Conservation (phyloP, 495 filamentous ascomycete species). For the Xylaria flabelliformis region DNA sequence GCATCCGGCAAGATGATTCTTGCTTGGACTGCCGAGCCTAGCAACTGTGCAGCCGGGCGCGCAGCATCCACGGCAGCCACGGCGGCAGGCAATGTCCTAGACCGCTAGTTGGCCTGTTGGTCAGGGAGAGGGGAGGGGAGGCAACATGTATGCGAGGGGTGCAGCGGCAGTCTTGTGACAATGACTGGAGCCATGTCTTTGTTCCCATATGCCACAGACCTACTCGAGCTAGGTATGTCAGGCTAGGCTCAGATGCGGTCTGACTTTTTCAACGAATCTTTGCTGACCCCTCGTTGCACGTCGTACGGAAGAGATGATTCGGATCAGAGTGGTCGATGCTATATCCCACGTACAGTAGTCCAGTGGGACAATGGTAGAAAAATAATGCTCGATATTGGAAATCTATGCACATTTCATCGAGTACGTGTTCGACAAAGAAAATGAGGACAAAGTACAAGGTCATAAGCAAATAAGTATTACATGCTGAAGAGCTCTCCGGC, state of each 20-base stretch:
- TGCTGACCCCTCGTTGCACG: background rate
- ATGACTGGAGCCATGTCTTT: slow-evolving; percentile 8
- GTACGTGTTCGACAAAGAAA: slow-evolving; percentile 43
- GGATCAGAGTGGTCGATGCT: background rate
- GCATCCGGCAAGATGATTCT: slow-evolving; percentile 30
- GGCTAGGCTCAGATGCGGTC: background rate
- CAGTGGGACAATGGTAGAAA: background rate
- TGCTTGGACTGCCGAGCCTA: slow-evolving; percentile 22
- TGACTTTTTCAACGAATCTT: background rate
- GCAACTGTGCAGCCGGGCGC: slow-evolving; percentile 4
- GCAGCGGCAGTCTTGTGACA: slow-evolving; percentile 6
- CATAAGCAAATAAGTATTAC: slow-evolving; percentile 55
- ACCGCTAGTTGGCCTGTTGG: slow-evolving; percentile 21
- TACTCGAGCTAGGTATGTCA: background rate
- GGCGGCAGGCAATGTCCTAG: slow-evolving; percentile 9
- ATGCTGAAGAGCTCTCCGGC: slow-evolving; percentile 50
- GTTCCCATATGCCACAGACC: background rate
- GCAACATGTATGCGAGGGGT: slow-evolving; percentile 9
- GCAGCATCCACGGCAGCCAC: slow-evolving; percentile 13
- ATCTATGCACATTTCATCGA: slow-evolving; percentile 41
- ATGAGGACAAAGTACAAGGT: slow-evolving; percentile 43
- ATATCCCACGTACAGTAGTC: background rate
- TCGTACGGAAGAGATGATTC: background rate
- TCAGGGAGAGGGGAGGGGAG: slow-evolving; percentile 2
- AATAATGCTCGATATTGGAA: slow-evolving; percentile 19